Base-by-base conservation (phyloP, 176 grass and related monocot genomes). In the Oryza glumipatula region DNA sequence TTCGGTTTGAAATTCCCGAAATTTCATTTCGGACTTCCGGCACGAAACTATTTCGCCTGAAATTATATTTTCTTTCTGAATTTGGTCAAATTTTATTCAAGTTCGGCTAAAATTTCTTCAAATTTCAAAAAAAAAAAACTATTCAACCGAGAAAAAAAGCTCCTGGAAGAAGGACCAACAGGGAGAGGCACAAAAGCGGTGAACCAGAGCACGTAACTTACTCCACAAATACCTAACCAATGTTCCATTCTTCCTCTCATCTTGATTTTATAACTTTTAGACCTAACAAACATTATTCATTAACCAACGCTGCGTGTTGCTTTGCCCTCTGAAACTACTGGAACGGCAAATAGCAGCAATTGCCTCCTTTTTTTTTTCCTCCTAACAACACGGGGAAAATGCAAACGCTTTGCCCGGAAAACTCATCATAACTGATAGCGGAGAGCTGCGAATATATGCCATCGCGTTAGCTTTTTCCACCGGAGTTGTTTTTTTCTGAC, bases 351-450 rank as follows among this genome's bases (percentile, higher is more conserved):
- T 51, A 51, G 14, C 48, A 51, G 48, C 48, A 36, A 36, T 36
- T 36, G 35, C 4, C 35, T 32, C 2, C 35, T 36, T 69, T 3
- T 30, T 30, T 32, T 32, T 32, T 3, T 2, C 30, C 30, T 32
- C 30, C 67, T 19, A 70, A 13, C 68, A 70, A 81, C 47, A 67
- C 43, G n/a, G 45, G 43, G 41, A 72, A 47, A 46, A 72, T n/a
- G 23, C 38, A 15, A 15, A 7, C 30, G 21, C 10, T 72, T 72
- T 47, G 21, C 41, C 21, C 4, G 70, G 41, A 58, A n/a, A n/a
- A 21, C 54, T 58, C 54, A 58, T 9, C 54, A 17, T 58, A 17
- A 56, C 51, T 2, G 16, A 15, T 19, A 16, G 16, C 39, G 2
- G 51, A 19, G 51, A 56, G 17, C 71, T 11, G 12, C 46, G 66